A percentile compares a stretch with the other conserved stretches of the same genome.
Conservation (phyloP, 441 rosid genomes). For the Pelargonium myrrhifolium region DNA sequence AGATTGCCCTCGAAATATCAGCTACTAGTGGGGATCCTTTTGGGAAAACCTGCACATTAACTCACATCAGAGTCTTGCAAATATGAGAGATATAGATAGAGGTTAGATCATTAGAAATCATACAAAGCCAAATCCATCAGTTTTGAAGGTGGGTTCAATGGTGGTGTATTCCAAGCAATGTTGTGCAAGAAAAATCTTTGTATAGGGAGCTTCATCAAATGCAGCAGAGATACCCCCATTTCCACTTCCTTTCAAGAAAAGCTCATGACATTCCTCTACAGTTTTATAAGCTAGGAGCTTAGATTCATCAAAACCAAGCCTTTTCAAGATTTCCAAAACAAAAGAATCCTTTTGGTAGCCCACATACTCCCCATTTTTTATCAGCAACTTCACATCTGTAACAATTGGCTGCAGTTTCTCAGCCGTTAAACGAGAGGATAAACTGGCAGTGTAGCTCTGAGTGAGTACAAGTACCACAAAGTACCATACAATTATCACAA, state of each 20-base stretch:
- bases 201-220: constrained; percentile 41
- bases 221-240: constrained; percentile 54
- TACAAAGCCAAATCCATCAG: constrained; percentile 67
- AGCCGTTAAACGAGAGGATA: constrained; percentile 43
- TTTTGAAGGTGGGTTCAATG: constrained; percentile 36
- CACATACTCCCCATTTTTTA: constrained; percentile 27
- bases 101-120: constrained; percentile 30
- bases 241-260: constrained; percentile 37
- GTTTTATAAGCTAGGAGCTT: constrained; percentile 31
- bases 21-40: constrained; percentile 48
- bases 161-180: constrained; percentile 44
- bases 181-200: constrained; percentile 32
- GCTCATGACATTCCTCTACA: constrained; percentile 26
- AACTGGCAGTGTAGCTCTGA: constrained; percentile 60
- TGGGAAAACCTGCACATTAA: constrained; percentile 37
- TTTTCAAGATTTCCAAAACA: constrained; percentile 28
- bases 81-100: background rate
- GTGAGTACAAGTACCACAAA: constrained; percentile 51
- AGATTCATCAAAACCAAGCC: constrained; percentile 31
- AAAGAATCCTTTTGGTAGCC: constrained; percentile 45
- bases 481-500: constrained; percentile 45
- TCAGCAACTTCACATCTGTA: background rate
- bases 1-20: constrained; percentile 55
- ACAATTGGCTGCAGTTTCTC: constrained; percentile 33
- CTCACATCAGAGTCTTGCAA: background rate